A percentile compares a stretch with the other conserved stretches of the same genome.
These are phyloP conservation scores for Curvularia sp. DNA, from an alignment of 2,329 filamentous ascomycete species.

Conservation along the genomic window DNA sequence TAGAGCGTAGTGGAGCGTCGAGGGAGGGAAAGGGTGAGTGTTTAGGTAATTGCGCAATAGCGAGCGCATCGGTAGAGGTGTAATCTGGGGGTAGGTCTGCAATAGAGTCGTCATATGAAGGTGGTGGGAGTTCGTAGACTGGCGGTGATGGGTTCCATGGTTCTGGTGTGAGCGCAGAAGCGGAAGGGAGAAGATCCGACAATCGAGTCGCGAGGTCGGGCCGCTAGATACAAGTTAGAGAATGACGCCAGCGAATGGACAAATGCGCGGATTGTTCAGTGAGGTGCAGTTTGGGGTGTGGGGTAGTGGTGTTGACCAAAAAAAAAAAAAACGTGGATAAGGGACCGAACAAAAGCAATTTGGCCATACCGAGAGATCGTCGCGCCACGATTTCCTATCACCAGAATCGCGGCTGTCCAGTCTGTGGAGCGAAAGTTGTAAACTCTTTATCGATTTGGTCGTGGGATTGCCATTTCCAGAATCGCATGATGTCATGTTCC, in stretches of 20 bases:
- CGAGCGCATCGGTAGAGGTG: conserved; percentile 52
- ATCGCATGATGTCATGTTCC: conserved; percentile 29
- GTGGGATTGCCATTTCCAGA: conserved; percentile 36
- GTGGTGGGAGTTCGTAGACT: conserved; percentile 43
- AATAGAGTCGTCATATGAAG: conserved; percentile 55
- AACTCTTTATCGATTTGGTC: conserved; percentile 35
- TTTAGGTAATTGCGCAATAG: conserved; percentile 46
- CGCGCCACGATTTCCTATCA: conserved; percentile 25
- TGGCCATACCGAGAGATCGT: conserved; percentile 46
- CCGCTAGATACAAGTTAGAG: conserved; percentile 39
- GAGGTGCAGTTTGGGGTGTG: conserved; percentile 17
- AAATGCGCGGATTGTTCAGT: conserved; percentile 12
- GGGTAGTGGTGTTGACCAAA: conserved; percentile 24
- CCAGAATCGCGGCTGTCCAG: conserved; percentile 38
- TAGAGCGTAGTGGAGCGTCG: conserved; percentile 42
- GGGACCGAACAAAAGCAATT: conserved; percentile 34
- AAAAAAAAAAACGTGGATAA: conserved; percentile 28
- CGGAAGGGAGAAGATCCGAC: conserved; percentile 26
- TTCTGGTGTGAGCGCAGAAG: conserved; percentile 30
- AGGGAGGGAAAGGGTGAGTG: conserved; percentile 44
- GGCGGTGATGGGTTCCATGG: conserved; percentile 36
- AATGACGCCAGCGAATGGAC: conserved; percentile 8
- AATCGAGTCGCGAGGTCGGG: conserved; percentile 32
- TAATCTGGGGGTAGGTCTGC: conserved; percentile 57
- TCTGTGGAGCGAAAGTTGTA: conserved; percentile 39